These are phyloP conservation scores for Cocos nucifera DNA, from an alignment of 176 grass and related monocot genomes.

Conservation along the genomic window DNA sequence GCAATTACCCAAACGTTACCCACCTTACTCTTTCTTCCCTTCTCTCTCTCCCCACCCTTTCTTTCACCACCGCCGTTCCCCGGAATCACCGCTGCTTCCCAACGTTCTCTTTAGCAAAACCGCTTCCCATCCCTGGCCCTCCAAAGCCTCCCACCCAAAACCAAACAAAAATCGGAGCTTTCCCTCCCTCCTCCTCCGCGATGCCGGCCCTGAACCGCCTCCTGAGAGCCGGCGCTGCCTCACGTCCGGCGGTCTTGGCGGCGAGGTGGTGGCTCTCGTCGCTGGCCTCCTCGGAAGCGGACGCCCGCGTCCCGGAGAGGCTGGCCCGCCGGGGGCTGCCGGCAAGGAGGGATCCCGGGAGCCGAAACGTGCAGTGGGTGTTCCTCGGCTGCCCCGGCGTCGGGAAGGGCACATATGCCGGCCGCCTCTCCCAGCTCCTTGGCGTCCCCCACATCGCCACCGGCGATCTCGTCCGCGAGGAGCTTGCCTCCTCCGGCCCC, in stretches of 20 bases:
- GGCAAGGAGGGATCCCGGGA: slow-evolving; percentile 24
- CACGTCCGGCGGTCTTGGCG: slow-evolving; percentile 3
- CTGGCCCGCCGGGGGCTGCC: slow-evolving; percentile 6
- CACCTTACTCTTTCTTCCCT: too few species aligned
- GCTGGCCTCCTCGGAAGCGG: slow-evolving; percentile 9
- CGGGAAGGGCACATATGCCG: slow-evolving; percentile 93
- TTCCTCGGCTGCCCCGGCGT: slow-evolving; percentile 92
- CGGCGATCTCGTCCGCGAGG: slow-evolving; percentile 89
- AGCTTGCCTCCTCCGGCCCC: slow-evolving; percentile 41
- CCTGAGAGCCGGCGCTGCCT: slow-evolving; percentile 9
- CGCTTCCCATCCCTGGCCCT: too few species aligned
- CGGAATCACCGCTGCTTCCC: too few species aligned
- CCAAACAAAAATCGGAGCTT: too few species aligned
- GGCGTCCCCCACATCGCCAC: slow-evolving; percentile 92
- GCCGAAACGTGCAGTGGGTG: slow-evolving; percentile 79
- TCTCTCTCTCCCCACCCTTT: too few species aligned
- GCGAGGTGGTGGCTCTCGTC: slow-evolving; percentile 21
- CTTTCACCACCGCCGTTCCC: too few species aligned
- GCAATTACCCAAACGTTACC: too few species aligned
- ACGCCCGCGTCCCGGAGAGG: not conserved
- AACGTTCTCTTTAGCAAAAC: too few species aligned
- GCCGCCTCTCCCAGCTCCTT: slow-evolving; percentile 75
- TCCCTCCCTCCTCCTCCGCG: too few species aligned
- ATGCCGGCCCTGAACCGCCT: slow-evolving; percentile 1
- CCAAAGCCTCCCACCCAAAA: too few species aligned